A percentile compares a stretch with the other conserved stretches of the same genome.
Conservation (phyloP, 108 stramenopile genomes). For the Seminavis robusta region DNA sequence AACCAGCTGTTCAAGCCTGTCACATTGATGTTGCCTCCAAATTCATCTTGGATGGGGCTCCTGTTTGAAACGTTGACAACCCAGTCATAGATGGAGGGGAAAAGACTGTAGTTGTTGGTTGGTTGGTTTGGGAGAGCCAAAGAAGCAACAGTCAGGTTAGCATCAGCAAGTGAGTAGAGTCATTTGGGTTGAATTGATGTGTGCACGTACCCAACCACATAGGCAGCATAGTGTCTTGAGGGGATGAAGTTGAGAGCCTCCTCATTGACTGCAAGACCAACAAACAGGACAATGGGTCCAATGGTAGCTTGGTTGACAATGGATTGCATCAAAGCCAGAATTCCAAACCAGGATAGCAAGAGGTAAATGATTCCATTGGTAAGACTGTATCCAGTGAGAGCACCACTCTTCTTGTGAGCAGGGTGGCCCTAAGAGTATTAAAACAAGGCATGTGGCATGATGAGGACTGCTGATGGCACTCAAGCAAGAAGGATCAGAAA, state of each 20-base stretch:
- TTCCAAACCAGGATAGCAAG: constrained; percentile 41
- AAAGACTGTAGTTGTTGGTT: too few relatives aligned
- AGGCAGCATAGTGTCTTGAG: constrained; percentile 22
- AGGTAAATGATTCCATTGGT: constrained; percentile 50
- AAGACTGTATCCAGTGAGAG: constrained; percentile 46
- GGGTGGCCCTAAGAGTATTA: too few relatives aligned
- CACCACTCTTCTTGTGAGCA: constrained; percentile 58
- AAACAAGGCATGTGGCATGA: too few relatives aligned
- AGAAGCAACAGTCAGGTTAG: not conserved
- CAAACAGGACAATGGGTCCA: constrained; percentile 52
- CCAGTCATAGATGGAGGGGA: constrained; percentile 30
- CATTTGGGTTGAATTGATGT: not conserved
- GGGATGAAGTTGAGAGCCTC: constrained; percentile 24
- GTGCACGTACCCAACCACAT: not conserved
- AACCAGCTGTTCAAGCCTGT: constrained; percentile 8
- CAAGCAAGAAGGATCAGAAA: too few relatives aligned
- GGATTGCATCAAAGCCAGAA: constrained; percentile 27
- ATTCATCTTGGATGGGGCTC: constrained; percentile 15
- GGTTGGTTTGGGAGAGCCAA: too few relatives aligned
- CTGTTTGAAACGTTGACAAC: constrained; percentile 34
- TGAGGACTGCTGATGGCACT: too few relatives aligned
- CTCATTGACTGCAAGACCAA: constrained; percentile 37
- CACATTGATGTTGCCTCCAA: constrained; percentile 7
- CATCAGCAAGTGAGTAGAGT: not conserved
- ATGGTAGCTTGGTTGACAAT: constrained; percentile 31